These are phyloP conservation scores for Brassica incana DNA, from an alignment of 345 rosid species.

Conservation along the genomic window DNA sequence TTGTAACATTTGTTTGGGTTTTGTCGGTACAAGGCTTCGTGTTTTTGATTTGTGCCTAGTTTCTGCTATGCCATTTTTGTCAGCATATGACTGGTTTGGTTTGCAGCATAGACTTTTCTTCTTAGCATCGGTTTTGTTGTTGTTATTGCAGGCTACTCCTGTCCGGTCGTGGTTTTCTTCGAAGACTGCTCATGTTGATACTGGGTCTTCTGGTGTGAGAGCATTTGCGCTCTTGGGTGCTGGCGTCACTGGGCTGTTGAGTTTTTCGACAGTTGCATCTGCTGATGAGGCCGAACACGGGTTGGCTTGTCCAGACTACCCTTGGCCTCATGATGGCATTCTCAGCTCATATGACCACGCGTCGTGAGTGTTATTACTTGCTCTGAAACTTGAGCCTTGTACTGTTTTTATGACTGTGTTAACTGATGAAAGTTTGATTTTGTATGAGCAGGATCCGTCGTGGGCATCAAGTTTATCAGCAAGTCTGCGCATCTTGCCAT, in stretches of 20 bases:
- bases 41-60: constrained; percentile 2
- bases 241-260: constrained; percentile 80
- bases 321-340: constrained; percentile 99
- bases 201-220: constrained; percentile 55
- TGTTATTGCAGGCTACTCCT: constrained; percentile 57
- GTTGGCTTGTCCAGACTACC: constrained; percentile 75
- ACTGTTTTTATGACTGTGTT: neutral
- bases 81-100: neutral
- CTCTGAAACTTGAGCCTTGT: neutral
- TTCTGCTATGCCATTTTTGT: neutral
- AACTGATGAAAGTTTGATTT: constrained; percentile 20
- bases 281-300: constrained; percentile 99
- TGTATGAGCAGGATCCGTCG: constrained; percentile 83
- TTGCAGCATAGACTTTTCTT: neutral
- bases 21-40: neutral
- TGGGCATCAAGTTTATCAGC: constrained; percentile 95
- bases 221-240: constrained; percentile 81
- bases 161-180: constrained; percentile 57
- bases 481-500: constrained; percentile 99
- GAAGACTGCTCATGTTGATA: constrained; percentile 62
- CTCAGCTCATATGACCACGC: constrained; percentile 98
- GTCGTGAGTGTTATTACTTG: constrained; percentile 61
- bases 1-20: neutral
- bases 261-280: constrained; percentile 75
- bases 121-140: constrained; percentile 19